phyloP scores from a whole-genome alignment of 768 basidiomycete species.

The Imleria badia region DNA sequence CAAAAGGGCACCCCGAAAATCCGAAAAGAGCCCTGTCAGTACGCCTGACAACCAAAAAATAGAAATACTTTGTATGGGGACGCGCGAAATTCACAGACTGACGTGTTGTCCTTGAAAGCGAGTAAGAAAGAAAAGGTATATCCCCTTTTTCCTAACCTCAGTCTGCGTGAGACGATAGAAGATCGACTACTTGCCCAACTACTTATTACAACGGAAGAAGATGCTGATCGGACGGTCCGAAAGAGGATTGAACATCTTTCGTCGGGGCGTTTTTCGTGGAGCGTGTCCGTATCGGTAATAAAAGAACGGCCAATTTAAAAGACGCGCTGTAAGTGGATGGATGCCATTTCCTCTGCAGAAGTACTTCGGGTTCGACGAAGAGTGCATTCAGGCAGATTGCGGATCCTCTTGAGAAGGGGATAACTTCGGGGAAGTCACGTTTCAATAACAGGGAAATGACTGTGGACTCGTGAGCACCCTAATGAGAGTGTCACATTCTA shows the following conservation, averaged over 20 bases:
- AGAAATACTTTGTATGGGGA: neutral
- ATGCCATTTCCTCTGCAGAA: constrained; percentile 7
- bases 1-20: neutral
- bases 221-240: constrained; percentile 2
- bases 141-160: neutral
- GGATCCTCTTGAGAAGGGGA: constrained; percentile 25
- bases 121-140: neutral
- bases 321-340: constrained; percentile 4
- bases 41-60: neutral
- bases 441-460: constrained; percentile 5
- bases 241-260: neutral
- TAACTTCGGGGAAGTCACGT: constrained; percentile 1
- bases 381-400: neutral
- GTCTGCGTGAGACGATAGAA: constrained; percentile 1
- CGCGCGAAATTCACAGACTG: neutral
- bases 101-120: neutral
- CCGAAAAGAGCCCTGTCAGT: neutral
- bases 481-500: constrained; percentile 1
- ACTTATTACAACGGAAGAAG: neutral
- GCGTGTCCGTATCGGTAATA: constrained; percentile 18
- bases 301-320: constrained; percentile 3
- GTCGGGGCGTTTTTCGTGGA: constrained; percentile 2
- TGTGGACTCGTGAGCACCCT: constrained; percentile 4
- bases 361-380: constrained; percentile 6
- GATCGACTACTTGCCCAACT: constrained; percentile 4